phyloP scores from a whole-genome alignment of 441 rosid genomes.

The Corymbia calophylla region DNA sequence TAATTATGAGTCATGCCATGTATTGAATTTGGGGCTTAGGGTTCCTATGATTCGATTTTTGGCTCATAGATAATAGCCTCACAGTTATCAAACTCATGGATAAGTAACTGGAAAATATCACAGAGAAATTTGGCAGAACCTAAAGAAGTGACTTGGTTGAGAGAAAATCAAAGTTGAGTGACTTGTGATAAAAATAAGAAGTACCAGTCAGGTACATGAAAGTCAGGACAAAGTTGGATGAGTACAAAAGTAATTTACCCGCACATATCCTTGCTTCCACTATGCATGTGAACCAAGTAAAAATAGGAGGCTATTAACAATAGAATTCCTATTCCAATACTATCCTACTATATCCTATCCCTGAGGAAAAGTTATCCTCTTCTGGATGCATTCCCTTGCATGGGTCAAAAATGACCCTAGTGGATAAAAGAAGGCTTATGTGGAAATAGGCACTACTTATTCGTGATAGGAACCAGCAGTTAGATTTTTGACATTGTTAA shows the following conservation, averaged over 20 bases:
- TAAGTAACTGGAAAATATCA: background rate
- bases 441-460: background rate
- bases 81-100: background rate
- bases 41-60: background rate
- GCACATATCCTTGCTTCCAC: background rate
- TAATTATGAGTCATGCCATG: background rate
- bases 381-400: background rate
- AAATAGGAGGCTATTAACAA: background rate
- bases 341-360: background rate
- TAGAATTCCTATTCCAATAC: background rate
- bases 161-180: background rate
- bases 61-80: background rate
- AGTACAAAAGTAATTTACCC: background rate
- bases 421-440: background rate
- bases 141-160: background rate
- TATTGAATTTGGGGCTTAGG: background rate
- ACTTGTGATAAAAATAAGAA: background rate
- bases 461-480: background rate
- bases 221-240: background rate
- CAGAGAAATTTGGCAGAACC: background rate
- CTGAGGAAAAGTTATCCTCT: background rate
- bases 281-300: background rate
- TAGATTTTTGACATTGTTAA: background rate
- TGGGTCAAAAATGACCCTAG: background rate
- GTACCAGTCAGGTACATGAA: background rate